Base-by-base conservation (phyloP, 768 basidiomycete species). In the Tremella mesenterica region DNA sequence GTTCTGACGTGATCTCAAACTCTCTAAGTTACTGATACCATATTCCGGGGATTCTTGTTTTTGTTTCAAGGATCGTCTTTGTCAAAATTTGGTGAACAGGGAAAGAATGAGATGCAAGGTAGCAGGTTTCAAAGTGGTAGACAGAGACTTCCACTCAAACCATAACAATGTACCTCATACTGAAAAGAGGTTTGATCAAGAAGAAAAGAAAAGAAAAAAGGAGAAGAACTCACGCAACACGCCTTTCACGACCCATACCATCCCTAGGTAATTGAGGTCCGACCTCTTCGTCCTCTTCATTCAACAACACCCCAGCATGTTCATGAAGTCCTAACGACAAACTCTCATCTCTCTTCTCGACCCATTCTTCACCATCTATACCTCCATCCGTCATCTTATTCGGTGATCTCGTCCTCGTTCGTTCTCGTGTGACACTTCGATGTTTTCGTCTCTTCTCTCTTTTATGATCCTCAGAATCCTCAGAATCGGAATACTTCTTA, bases 211-310 rank as follows among this genome's bases (percentile, higher is more conserved):
- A 21, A 31, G 47, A 41, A 29, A 14, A 25, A 39, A 18, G 27
- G 26, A 30, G 23, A 27, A 41, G 3, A 20, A 45, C 48, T 51
- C 14, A 52, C 55, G 33, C 36, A 23, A 27, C 4, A 38, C 48
- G 47, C 1, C 28, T 18, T 28, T 44, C 36, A 30, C 25, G 21
- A 48, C 33, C 5, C 38, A 41, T 5, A 41, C 38, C 38, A n/a
- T 70, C 62, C 54, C 76, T 79, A 30, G 81, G 64, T n/a, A 89
- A 85, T 59, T 83, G 77, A 3, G 92, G 92, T 0, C 92, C 92
- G 28, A 93, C 70, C 30, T 85, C 86, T 3, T 83, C 85, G 14
- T 76, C 76, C 9, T 81, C 80, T 6, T 75, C 77, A 1, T 75
- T 75, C 27, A 67, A 72, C 31, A 50, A 63, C 13, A 55, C 54